These are phyloP conservation scores for Bipolaris gigantea DNA, from an alignment of 2,329 filamentous ascomycete genomes.

Conservation along the genomic window DNA sequence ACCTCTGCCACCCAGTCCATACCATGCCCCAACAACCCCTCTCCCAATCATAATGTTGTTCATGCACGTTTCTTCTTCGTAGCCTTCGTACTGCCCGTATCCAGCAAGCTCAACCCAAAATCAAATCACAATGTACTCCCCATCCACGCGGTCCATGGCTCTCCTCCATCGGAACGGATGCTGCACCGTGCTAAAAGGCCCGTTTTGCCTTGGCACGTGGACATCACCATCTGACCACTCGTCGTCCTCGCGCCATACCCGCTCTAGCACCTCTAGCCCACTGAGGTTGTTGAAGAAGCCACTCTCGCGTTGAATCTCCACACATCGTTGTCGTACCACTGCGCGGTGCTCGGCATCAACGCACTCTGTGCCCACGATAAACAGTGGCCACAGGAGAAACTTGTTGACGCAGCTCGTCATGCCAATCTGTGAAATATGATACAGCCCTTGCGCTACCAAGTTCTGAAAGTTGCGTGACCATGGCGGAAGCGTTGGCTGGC, in stretches of 20 bases:
- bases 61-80: conserved; percentile 5
- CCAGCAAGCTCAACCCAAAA: conserved; percentile 15
- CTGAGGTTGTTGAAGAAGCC: conserved; percentile 94
- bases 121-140: conserved; percentile 57
- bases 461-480: conserved; percentile 78
- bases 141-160: conserved; percentile 55
- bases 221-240: conserved; percentile 31
- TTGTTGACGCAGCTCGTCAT: conserved; percentile 75
- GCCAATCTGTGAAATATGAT: conserved; percentile 79
- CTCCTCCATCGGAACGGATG: conserved; percentile 53
- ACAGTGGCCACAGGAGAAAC: conserved; percentile 90
- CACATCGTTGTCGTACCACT: conserved; percentile 77
- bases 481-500: conserved; percentile 72
- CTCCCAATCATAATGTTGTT: conserved; percentile 12
- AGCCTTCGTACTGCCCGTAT: conserved; percentile 17
- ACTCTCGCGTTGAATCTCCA: conserved; percentile 83
- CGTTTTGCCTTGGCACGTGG: conserved; percentile 22
- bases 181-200: conserved; percentile 30
- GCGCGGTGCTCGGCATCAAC: conserved; percentile 77
- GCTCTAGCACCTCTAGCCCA: conserved; percentile 81
- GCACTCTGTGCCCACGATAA: conserved; percentile 87
- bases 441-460: conserved; percentile 78
- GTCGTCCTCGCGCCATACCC: conserved; percentile 70
- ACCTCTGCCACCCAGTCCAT: conserved; percentile 7
- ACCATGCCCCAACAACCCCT: conserved; percentile 10